Evolutionary conservation across 106 monocot genomes (phyloP).

Genomic region (Allium fistulosum): DNA sequence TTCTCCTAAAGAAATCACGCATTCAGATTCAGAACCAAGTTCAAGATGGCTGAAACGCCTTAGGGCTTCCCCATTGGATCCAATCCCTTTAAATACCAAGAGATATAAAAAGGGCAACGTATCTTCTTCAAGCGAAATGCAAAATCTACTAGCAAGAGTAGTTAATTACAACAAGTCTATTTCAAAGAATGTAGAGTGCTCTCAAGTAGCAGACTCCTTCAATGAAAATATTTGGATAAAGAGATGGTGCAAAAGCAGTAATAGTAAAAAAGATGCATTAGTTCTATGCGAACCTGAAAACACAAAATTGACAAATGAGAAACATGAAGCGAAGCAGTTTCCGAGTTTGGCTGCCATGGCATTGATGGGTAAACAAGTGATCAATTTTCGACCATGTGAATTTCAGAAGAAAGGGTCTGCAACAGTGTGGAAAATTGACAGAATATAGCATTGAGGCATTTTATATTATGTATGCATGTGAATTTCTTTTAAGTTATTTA

Average conservation of each 20-base stretch:
- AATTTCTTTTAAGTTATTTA: background rate
- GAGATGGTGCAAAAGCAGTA: slow-evolving; percentile 43
- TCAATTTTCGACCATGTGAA: slow-evolving; percentile 33
- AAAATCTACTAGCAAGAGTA: slow-evolving; percentile 10
- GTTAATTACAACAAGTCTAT: slow-evolving; percentile 24
- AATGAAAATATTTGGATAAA: slow-evolving; percentile 35
- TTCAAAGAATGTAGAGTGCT: slow-evolving; percentile 10
- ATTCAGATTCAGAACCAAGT: slow-evolving; percentile 11
- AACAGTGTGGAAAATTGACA: slow-evolving; percentile 52
- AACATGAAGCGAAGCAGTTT: slow-evolving; percentile 27
- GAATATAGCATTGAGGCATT: background rate
- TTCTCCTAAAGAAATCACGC: background rate
- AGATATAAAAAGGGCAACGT: slow-evolving; percentile 20
- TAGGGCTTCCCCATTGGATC: slow-evolving; percentile 9
- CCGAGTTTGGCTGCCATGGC: slow-evolving; percentile 77
- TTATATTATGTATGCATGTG: background rate
- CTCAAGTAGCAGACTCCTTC: slow-evolving; percentile 13
- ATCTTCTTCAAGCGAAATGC: slow-evolving; percentile 5
- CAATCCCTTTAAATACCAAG: slow-evolving; percentile 10
- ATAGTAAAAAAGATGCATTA: background rate
- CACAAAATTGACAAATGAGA: slow-evolving; percentile 12
- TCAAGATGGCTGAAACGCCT: slow-evolving; percentile 61
- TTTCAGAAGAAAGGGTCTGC: slow-evolving; percentile 45
- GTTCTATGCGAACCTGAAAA: slow-evolving; percentile 10
- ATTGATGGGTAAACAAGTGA: slow-evolving; percentile 66